Evolutionary conservation across 2,329 filamentous ascomycete species (phyloP), one percentile per base, ranked within the genome.

Genomic region (Gremmenia infestans): DNA sequence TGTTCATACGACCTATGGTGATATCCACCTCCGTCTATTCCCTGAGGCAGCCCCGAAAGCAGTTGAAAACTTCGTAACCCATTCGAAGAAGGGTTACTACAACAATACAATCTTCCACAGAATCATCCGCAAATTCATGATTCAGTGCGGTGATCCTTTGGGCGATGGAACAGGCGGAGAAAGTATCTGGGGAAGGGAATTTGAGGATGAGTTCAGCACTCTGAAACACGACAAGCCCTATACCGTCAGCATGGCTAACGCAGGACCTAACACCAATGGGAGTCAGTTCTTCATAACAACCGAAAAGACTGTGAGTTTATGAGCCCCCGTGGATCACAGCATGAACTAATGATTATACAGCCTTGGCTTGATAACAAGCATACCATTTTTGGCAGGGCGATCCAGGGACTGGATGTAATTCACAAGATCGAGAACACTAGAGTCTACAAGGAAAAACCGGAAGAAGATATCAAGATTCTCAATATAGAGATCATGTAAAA

Each of bases 281-380:
- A 94, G 88, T 68, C 94, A 99, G 71, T 99, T 99, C 71, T 99
- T 99, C 68, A 96, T 99, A 63, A 99, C 94, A 0, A 97, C 93
- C 0, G 95, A 97, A 73, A 96, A 96, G 76, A 91, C 94, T 63
- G 86, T 88, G 76, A 76, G 84, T 79, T 35, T 47, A 35, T 40
- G 28, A 4, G 25, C 32, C 50, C 28, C 49, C 49, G 39, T 28
- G 53, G 46, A 37, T 45, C 23, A 9, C 11, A 40, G 43, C 32
- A 2, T 47, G 23, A 42, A 59, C 59, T 66, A 54, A 65, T 40
- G 8, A 32, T 47, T 50, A 45, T 55, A 50, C 64, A 88, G 77
- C 87, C 91, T 5, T 99, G 94, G 94, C 74, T 99, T 52, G 94
- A 99, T 71, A 87, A 88, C 61, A 96, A 97, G 72, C 94, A 99